phyloP scores from a whole-genome alignment of 495 filamentous ascomycete genomes.

The Aspergillus haitiensis region DNA sequence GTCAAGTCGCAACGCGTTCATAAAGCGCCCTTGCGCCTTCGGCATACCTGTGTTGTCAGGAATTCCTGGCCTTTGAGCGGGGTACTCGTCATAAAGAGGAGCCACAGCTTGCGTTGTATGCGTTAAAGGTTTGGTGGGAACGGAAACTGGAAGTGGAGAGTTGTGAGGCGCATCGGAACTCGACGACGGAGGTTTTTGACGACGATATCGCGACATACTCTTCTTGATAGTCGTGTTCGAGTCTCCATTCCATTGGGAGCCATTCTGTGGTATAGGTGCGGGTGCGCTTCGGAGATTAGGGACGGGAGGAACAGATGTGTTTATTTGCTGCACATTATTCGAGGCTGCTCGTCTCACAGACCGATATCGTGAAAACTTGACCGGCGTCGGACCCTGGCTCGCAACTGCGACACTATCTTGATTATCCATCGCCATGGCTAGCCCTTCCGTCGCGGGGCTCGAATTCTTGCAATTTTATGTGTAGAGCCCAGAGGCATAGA shows the following conservation, averaged over 20 bases:
- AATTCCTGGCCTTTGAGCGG: not conserved
- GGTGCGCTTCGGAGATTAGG: constrained; percentile 18
- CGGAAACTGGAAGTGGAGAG: constrained; percentile 31
- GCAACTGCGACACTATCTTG: constrained; percentile 20
- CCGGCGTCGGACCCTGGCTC: constrained; percentile 20
- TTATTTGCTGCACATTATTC: constrained; percentile 15
- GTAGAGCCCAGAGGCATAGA: not conserved
- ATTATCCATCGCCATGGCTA: constrained; percentile 25
- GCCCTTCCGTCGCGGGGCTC: not conserved
- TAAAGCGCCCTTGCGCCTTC: constrained; percentile 5
- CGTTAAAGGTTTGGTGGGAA: constrained; percentile 12
- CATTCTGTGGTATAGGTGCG: constrained; percentile 4
- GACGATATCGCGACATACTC: constrained; percentile 62
- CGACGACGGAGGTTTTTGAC: constrained; percentile 35
- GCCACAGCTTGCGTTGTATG: constrained; percentile 9
- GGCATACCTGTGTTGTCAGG: constrained; percentile 5
- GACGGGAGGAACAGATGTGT: constrained; percentile 12
- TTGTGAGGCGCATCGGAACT: constrained; percentile 23
- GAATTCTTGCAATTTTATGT: not conserved
- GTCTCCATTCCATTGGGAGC: not conserved
- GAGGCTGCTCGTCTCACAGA: constrained; percentile 34
- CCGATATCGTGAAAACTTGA: constrained; percentile 43
- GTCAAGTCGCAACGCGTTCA: constrained; percentile 11
- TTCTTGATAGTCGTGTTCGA: constrained; percentile 43
- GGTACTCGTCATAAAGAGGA: not conserved